These are phyloP conservation scores for Cucurbita argyrosperma DNA, from an alignment of 306 rosid genomes.

Conservation along the genomic window DNA sequence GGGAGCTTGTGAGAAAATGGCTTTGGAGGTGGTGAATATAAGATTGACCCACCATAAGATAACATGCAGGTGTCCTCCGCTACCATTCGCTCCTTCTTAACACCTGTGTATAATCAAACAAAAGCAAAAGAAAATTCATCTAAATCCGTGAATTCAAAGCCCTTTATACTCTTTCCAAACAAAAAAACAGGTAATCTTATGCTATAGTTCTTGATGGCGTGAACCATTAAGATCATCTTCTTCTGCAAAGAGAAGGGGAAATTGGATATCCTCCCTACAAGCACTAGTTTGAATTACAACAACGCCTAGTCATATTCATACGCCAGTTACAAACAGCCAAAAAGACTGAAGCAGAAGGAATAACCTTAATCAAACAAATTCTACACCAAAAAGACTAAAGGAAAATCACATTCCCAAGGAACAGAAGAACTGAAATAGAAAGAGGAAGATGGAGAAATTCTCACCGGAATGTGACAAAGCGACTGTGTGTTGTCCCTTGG, in stretches of 20 bases:
- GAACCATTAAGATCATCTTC: background rate
- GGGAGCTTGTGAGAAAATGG: slow-evolving; percentile 82
- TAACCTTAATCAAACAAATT: background rate
- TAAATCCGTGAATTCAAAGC: background rate
- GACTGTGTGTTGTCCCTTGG: slow-evolving; percentile 15
- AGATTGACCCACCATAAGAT: slow-evolving; percentile 42
- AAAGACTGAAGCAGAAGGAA: background rate
- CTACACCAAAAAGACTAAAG: background rate
- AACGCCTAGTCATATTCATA: background rate
- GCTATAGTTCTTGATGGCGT: background rate
- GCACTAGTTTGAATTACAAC: background rate
- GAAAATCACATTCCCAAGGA: background rate
- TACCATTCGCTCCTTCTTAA: slow-evolving; percentile 88
- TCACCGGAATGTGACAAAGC: slow-evolving; percentile 1
- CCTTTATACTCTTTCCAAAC: background rate
- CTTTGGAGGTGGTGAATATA: slow-evolving; percentile 64
- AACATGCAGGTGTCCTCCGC: slow-evolving; percentile 74
- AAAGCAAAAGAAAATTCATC: background rate
- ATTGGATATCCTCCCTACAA: background rate
- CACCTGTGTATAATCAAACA: slow-evolving; percentile 28
- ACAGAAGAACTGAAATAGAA: background rate
- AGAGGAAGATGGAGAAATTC: background rate
- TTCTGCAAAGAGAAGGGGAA: background rate
- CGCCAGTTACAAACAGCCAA: background rate
- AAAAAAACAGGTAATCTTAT: background rate